These are phyloP conservation scores for Brasilioporus rufonigricans DNA, from an alignment of 768 basidiomycete species.

Conservation along the genomic window DNA sequence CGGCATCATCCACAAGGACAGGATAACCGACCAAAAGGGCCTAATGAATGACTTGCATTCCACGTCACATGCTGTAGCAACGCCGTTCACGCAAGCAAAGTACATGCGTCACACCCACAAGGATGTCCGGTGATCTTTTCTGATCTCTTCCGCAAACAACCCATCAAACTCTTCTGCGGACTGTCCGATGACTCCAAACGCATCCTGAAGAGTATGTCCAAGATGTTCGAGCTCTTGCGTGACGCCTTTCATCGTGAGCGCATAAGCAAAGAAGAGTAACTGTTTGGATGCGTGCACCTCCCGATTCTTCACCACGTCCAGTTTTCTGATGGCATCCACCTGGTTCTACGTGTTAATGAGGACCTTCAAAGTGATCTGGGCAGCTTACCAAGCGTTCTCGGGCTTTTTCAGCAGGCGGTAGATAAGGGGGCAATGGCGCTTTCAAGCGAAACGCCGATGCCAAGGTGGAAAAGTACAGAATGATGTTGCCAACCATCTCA, in stretches of 20 bases:
- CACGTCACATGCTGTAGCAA: not conserved
- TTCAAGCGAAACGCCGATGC: constrained; percentile 81
- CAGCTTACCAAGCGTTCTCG: constrained; percentile 68
- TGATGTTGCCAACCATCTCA: constrained; percentile 94
- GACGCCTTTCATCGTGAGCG: constrained; percentile 90
- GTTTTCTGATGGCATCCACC: constrained; percentile 78
- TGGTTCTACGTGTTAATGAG: constrained; percentile 23
- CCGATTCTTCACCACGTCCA: constrained; percentile 87
- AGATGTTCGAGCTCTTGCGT: constrained; percentile 85
- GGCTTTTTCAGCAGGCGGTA: constrained; percentile 89
- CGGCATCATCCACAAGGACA: constrained; percentile 9
- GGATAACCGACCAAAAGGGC: not conserved
- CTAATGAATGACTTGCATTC: constrained; percentile 4
- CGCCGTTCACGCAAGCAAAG: not conserved
- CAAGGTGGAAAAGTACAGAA: constrained; percentile 82
- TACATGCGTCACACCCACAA: constrained; percentile 16
- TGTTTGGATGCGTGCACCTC: constrained; percentile 81
- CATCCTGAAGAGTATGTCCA: constrained; percentile 77
- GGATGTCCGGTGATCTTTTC: not conserved
- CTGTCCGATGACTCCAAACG: constrained; percentile 92
- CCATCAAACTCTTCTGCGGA: constrained; percentile 79
- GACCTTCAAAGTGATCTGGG: not conserved
- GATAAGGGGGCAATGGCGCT: constrained; percentile 92
- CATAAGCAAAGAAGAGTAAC: constrained; percentile 92
- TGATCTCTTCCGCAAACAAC: constrained; percentile 47